These are phyloP conservation scores for Forsythia suspensa DNA, from an alignment of 257 asterid genomes.

Conservation along the genomic window DNA sequence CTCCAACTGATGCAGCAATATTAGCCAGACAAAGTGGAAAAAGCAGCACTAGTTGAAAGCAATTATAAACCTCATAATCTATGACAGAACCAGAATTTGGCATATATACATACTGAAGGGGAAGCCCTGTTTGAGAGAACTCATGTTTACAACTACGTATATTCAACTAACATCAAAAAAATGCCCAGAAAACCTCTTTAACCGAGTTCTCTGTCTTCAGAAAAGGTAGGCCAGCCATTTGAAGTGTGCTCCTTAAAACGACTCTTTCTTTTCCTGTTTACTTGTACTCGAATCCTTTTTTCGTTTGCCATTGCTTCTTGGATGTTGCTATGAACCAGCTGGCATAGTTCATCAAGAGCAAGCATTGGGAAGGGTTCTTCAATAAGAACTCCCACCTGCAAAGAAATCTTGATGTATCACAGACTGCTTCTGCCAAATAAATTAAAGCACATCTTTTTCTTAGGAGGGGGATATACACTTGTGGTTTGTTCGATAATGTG, in stretches of 20 bases:
- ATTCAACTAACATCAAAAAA: not conserved
- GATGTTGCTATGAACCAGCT: slow-evolving; percentile 47
- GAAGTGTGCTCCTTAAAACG: slow-evolving; percentile 35
- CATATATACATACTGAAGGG: not conserved
- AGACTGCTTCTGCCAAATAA: not conserved
- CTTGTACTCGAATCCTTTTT: slow-evolving; percentile 48
- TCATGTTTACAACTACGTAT: not conserved
- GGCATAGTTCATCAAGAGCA: slow-evolving; percentile 87
- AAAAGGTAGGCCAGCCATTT: slow-evolving; percentile 67
- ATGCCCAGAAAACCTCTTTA: not conserved
- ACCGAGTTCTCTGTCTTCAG: slow-evolving; percentile 39
- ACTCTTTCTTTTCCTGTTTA: slow-evolving; percentile 40
- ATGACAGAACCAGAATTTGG: not conserved
- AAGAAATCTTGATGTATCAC: not conserved
- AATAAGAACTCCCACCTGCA: slow-evolving; percentile 92
- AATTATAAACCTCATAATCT: not conserved
- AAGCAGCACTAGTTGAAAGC: not conserved
- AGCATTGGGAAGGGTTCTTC: slow-evolving; percentile 99
- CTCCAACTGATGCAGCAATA: not conserved
- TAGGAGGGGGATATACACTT: not conserved
- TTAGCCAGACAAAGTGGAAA: not conserved
- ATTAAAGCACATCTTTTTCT: not conserved
- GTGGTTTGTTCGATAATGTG: not conserved
- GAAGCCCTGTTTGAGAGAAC: not conserved
- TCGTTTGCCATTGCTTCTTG: slow-evolving; percentile 60